Evolutionary conservation across 768 basidiomycete genomes (phyloP).

Genomic region (Hypholoma sublateritium): DNA sequence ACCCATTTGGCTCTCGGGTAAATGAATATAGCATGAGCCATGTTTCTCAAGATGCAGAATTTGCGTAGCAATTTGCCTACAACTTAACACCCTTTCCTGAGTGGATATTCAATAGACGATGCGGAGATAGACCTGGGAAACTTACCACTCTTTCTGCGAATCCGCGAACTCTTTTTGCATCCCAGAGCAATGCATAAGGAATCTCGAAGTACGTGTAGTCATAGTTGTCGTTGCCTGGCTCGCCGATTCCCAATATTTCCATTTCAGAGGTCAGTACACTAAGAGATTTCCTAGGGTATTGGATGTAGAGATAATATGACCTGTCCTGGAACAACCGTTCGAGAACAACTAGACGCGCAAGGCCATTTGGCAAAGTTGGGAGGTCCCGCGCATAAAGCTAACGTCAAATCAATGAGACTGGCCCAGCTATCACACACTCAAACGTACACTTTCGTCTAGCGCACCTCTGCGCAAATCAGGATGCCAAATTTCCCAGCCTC

Average conservation of each 20-base stretch:
- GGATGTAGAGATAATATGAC: neutral
- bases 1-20: too few relatives aligned
- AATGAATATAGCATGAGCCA: too few relatives aligned
- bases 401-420: neutral
- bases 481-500: constrained; percentile 48
- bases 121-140: neutral
- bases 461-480: constrained; percentile 36
- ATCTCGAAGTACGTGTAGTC: constrained; percentile 1
- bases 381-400: neutral
- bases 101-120: neutral
- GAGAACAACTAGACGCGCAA: neutral
- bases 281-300: neutral
- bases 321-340: neutral
- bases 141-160: neutral
- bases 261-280: neutral
- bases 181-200: constrained; percentile 7
- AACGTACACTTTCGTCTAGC: neutral
- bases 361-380: neutral
- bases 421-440: neutral
- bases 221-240: neutral
- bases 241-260: neutral
- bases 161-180: constrained; percentile 3
- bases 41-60: neutral
- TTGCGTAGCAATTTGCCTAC: neutral
- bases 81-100: neutral